These are phyloP conservation scores for Passalora sequoiae DNA, from an alignment of 2,329 filamentous ascomycete genomes.

Conservation along the genomic window DNA sequence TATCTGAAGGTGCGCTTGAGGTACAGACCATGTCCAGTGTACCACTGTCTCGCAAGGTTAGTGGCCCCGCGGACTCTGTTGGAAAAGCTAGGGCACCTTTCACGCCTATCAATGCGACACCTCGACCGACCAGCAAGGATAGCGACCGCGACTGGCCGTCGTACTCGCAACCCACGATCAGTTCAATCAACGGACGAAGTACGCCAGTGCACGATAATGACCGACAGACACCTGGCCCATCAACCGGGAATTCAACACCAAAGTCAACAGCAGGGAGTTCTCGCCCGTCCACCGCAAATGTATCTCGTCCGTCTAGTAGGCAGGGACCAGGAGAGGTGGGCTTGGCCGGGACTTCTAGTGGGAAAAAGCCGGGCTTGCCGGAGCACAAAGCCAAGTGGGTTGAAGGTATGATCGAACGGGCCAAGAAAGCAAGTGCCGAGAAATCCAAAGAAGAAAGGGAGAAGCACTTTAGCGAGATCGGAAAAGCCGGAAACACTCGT, in stretches of 20 bases:
- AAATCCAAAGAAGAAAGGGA: slow-evolving; percentile 32
- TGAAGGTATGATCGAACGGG: slow-evolving; percentile 75
- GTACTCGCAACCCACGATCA: slow-evolving; percentile 6
- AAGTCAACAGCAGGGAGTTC: slow-evolving; percentile 20
- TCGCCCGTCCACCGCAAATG: slow-evolving; percentile 25
- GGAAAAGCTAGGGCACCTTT: slow-evolving; percentile 13
- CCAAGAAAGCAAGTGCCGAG: slow-evolving; percentile 59
- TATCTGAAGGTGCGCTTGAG: slow-evolving; percentile 51
- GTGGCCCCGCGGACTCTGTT: slow-evolving; percentile 25
- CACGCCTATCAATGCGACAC: slow-evolving; percentile 1
- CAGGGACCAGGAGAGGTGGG: slow-evolving; percentile 17
- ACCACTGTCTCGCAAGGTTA: slow-evolving; percentile 24
- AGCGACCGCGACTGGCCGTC: slow-evolving; percentile 10
- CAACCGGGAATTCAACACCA: slow-evolving; percentile 8
- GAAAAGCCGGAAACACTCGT: slow-evolving; percentile 67
- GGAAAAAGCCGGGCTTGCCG: slow-evolving; percentile 33
- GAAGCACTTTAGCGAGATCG: slow-evolving; percentile 61
- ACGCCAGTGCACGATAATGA: slow-evolving; percentile 6
- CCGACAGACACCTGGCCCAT: slow-evolving; percentile 1
- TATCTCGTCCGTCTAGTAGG: slow-evolving; percentile 20
- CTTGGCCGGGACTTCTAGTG: slow-evolving; percentile 19
- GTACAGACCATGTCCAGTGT: slow-evolving; percentile 43
- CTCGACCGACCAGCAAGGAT: slow-evolving; percentile 18
- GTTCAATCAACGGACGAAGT: slow-evolving; percentile 6
- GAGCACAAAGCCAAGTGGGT: slow-evolving; percentile 75